Evolutionary conservation across 2,329 filamentous ascomycete species (phyloP), one percentile per base, ranked within the genome.

Genomic region (Aspergillus thermomutatus): DNA sequence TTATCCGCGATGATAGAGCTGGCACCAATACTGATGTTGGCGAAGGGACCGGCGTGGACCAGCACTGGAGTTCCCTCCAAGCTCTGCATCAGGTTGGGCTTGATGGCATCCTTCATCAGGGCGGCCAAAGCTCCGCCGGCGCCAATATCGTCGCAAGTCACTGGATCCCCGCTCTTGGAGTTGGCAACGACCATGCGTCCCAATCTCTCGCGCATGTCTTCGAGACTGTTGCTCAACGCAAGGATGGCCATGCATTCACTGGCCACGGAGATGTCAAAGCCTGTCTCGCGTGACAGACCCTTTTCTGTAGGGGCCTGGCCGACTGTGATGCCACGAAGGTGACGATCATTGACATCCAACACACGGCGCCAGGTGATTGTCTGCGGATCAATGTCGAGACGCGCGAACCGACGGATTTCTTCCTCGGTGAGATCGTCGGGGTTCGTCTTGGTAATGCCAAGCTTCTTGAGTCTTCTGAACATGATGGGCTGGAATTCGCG

Each of bases 221-320:
- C 79, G 60, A 97, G 82, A 71, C 88, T 86, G 62, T 91, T 97
- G 79, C 91, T 95, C 64, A 99, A 84, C 9, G 94, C 94, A 55
- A 99, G 86, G 60, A 99, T 96, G 59, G 94, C 94, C 94, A 99
- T 99, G 74, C 92, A 96, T 75, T 97, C 94, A 74, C 90, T 95
- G 45, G 94, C 94, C 28, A 99, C 94, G 0, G 93, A 96, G 64
- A 99, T 99, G 72, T 99, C 94, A 69, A 99, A 99, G 47, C 91
- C 92, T 31, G 94, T 97, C 75, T 94, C 85, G 60, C 94, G 87
- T 26, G 86, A 89, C 65, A 91, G 86, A 14, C 92, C 92, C 79
- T 92, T 96, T 77, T 99, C 94, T 0, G 93, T 96, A 3, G 89
- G 81, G 0, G 93, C 93, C 62, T 89, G 88, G 41, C 94, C 94